Base-by-base conservation (phyloP, 1,284 basidiomycete species). In the Trichosporon ovoides region DNA sequence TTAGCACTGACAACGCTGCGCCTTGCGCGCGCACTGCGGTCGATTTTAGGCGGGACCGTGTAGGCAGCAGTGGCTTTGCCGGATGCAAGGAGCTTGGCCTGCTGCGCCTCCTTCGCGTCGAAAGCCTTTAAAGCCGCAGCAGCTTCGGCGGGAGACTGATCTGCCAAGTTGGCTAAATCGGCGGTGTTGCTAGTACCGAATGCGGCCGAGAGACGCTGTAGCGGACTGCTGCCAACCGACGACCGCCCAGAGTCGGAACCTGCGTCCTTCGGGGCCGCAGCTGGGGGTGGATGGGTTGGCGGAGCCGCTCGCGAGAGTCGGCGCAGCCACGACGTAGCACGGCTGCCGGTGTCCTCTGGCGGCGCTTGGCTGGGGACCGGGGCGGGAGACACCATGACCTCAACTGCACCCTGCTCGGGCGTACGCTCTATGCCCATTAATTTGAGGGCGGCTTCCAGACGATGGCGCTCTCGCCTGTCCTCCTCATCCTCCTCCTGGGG, bases 401-500 rank as follows among this genome's bases (percentile, higher is more conserved):
- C 43, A 10, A 48, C 43, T 1, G 43, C 14, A 16, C 38, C 19
- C 14, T 33, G 38, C 31, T 43, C 50, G 34, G 57, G 24, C 16
- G 38, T 18, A 20, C 60, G 38, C 53, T 90, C 85, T 58, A 93
- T 88, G 10, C 91, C 91, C 89, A 93, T 91, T 33, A 94, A 80
- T 75, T 91, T 91, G 86, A 94, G 87, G 12, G 88, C 88, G 12
- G 91, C 90, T 67, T 88, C 82, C 59, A 93, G 79, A 14, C 89
- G 83, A 74, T 92, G 89, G 58, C 91, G 81, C 74, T 93, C 91
- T 59, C 82, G 82, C 50, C 84, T 81, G 68, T 95, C 91, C 59
- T 94, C 89, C 53, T 94, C 91, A 68, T 92, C 91, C 75, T 95
- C 91, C 38, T 83, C 80, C 82, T 91, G 67, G 86, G 87, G 68